Evolutionary conservation across 257 asterid species (phyloP).

Genomic region (Anisodus acutangulus): DNA sequence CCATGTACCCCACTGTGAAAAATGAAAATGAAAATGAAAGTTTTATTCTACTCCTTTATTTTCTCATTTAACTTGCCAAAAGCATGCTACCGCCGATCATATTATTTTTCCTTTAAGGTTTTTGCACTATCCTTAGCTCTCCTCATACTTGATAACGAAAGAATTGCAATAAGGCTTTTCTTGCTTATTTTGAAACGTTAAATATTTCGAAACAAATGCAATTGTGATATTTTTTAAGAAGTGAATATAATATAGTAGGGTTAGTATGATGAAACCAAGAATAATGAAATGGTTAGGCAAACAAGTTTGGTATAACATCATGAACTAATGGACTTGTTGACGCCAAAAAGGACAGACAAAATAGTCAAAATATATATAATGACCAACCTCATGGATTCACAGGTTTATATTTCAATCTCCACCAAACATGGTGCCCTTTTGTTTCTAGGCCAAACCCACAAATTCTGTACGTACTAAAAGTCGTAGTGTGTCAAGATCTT

Average conservation of each 20-base stretch:
- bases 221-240: background rate
- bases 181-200: background rate
- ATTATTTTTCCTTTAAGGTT: background rate
- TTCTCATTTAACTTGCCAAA: background rate
- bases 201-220: background rate
- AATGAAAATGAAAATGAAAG: background rate
- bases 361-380: slow-evolving; percentile 24
- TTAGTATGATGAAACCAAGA: background rate
- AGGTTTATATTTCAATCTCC: slow-evolving; percentile 26
- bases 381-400: background rate
- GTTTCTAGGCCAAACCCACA: slow-evolving; percentile 40
- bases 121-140: background rate
- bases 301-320: slow-evolving; percentile 16
- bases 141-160: no score
- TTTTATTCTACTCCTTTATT: no score
- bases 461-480: background rate
- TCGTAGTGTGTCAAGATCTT: slow-evolving; percentile 9
- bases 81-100: background rate
- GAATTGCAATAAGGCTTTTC: no score
- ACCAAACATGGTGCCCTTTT: slow-evolving; percentile 33
- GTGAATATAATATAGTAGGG: background rate
- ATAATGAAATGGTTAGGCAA: slow-evolving; percentile 22
- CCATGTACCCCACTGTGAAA: background rate
- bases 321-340: slow-evolving; percentile 16
- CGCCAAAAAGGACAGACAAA: slow-evolving; percentile 7